Conservation (phyloP, 2,329 filamentous ascomycete genomes). For the Xylariales sp. region DNA sequence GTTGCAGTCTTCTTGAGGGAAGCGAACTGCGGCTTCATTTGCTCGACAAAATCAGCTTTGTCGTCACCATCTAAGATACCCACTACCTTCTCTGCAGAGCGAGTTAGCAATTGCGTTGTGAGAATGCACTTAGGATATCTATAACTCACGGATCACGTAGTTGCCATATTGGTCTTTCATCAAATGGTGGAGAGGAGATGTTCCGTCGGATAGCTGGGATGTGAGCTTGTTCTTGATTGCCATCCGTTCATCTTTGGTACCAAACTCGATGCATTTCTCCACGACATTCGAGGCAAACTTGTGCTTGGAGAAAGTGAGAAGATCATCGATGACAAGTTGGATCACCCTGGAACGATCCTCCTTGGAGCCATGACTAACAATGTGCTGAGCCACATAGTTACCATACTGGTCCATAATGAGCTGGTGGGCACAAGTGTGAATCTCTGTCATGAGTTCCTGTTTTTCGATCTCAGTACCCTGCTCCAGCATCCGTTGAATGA, state of each 20-base stretch:
- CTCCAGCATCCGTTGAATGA: conserved; percentile 90
- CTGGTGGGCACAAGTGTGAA: conserved; percentile 66
- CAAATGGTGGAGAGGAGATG: conserved; percentile 66
- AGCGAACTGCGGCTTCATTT: conserved; percentile 59
- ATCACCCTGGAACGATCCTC: conserved; percentile 73
- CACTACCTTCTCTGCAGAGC: conserved; percentile 57
- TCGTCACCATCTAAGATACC: conserved; percentile 28
- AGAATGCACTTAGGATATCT: not conserved
- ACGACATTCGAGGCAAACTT: conserved; percentile 98
- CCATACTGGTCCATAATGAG: conserved; percentile 87
- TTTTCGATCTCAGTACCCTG: conserved; percentile 70
- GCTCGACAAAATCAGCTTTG: conserved; percentile 12
- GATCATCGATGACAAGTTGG: conserved; percentile 63
- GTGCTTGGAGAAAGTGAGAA: conserved; percentile 80
- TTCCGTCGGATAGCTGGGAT: conserved; percentile 57
- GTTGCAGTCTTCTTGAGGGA: conserved; percentile 60
- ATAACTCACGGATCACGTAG: conserved; percentile 85
- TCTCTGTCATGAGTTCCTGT: conserved; percentile 68
- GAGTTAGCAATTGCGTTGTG: conserved; percentile 17
- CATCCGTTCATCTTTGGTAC: conserved; percentile 63
- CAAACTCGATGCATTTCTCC: conserved; percentile 80
- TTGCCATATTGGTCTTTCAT: conserved; percentile 93
- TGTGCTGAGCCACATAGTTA: conserved; percentile 94
- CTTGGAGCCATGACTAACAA: conserved; percentile 72
- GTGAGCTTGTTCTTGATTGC: conserved; percentile 64